Evolutionary conservation across 2,329 filamentous ascomycete genomes (phyloP), one percentile per base, ranked within the genome.

Genomic region (Fusarium bactridioides): DNA sequence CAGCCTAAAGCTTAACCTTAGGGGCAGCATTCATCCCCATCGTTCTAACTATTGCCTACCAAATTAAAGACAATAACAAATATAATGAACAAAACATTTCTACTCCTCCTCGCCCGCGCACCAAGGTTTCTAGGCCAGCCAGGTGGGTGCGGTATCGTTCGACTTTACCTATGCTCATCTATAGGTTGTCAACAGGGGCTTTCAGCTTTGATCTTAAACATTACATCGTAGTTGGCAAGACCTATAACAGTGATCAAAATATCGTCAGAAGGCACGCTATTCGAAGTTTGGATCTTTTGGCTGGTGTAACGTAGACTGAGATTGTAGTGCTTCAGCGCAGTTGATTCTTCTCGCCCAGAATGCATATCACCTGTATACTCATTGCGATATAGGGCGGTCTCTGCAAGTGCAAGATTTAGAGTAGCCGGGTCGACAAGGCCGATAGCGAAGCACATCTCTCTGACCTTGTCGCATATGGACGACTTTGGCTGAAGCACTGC

Each of bases 101-200:
- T 37, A 50, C 19, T 7, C 61, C 55, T 27, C 55, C 61, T 8
- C 55, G 37, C 11, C 61, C 41, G 13, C 55, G 55, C 7, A 61
- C 44, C 35, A 61, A 31, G 9, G 31, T 61, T 19, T 61, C 61
- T n/a, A 64, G 37, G 7, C 55, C 44, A 15, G 29, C 23, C 18
- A 64, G n/a, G 29, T 64, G 61, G 10, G 55, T 43, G 18, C 25
- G 38, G 21, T 64, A 64, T 27, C 61, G 44, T 21, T 61, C 55
- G 33, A 61, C 25, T 41, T 33, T 61, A 27, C 55, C 44, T 48
- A 64, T 51, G 21, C 45, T 64, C 44, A 64, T 64, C 55, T 64
- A 21, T 13, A 18, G 21, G 7, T 21, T 10, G 25, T 64, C 6
- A 64, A 38, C 16, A 11, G 15, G 10, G 11, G 21, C 21, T 13